These are phyloP conservation scores for Samsoniella hepiali DNA, from an alignment of 2,329 filamentous ascomycete genomes.

Conservation along the genomic window DNA sequence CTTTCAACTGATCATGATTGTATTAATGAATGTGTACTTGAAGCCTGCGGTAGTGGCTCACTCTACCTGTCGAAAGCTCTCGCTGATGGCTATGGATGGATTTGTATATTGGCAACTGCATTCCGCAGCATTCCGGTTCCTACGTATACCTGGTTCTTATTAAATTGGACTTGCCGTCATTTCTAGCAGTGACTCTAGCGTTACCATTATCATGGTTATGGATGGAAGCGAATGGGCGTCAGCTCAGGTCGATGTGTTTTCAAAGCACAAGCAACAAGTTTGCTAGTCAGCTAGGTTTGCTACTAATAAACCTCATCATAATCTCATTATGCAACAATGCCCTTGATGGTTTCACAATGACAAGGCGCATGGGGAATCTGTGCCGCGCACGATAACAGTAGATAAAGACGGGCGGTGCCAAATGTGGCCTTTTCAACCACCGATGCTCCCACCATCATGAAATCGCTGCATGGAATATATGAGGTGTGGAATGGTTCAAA, in stretches of 20 bases:
- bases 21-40: neutral
- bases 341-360: neutral
- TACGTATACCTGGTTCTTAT: neutral
- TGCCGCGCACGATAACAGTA: neutral
- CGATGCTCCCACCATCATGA: neutral
- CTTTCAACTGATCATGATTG: neutral
- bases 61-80: neutral
- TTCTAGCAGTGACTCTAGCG: neutral
- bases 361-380: neutral
- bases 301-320: neutral
- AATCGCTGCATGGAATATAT: neutral
- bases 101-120: neutral
- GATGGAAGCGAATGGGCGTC: constrained; percentile 6
- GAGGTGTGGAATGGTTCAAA: neutral
- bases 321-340: neutral
- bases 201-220: neutral
- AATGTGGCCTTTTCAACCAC: neutral
- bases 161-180: neutral
- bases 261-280: neutral
- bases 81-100: neutral
- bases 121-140: neutral
- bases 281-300: constrained; percentile 6
- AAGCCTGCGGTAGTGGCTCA: neutral
- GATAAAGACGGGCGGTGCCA: neutral
- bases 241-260: neutral